phyloP scores from a whole-genome alignment of 2,329 filamentous ascomycete species.

The Orbilia blumenaviensis region DNA sequence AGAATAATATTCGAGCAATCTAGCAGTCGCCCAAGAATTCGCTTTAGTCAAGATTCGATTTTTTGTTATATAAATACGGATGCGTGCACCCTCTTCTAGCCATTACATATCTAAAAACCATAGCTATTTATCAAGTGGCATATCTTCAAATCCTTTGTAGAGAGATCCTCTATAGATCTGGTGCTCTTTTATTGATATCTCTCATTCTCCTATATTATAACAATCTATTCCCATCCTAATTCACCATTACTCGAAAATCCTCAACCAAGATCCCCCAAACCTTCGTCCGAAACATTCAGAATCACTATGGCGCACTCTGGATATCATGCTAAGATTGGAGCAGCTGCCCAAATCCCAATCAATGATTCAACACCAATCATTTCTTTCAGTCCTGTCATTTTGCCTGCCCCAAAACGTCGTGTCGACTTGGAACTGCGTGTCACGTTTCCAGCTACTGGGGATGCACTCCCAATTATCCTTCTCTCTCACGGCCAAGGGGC shows the following conservation, averaged over 20 bases:
- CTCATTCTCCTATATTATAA: too few species aligned
- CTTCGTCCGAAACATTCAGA: background rate
- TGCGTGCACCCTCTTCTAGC: background rate
- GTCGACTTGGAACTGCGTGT: constrained; percentile 61
- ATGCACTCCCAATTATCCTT: constrained; percentile 61
- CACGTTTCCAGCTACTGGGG: constrained; percentile 59
- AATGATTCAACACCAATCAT: constrained; percentile 59
- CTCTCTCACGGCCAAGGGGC: constrained; percentile 62
- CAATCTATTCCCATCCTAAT: too few species aligned
- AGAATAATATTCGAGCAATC: too few species aligned
- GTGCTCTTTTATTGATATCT: too few species aligned
- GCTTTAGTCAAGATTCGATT: too few species aligned
- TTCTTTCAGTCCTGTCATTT: constrained; percentile 55
- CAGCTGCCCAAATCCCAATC: constrained; percentile 58
- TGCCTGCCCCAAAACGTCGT: constrained; percentile 55
- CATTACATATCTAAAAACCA: too few species aligned
- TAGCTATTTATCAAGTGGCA: too few species aligned
- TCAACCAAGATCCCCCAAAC: background rate
- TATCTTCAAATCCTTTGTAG: too few species aligned
- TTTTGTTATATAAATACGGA: too few species aligned
- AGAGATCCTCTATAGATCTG: too few species aligned
- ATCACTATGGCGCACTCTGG: constrained; percentile 22
- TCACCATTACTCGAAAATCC: too few species aligned
- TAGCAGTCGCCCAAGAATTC: too few species aligned
- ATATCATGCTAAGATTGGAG: constrained; percentile 28